Evolutionary conservation across 1,284 basidiomycete species (phyloP).

Genomic region (Sporisorium iseilematis-ciliati): DNA sequence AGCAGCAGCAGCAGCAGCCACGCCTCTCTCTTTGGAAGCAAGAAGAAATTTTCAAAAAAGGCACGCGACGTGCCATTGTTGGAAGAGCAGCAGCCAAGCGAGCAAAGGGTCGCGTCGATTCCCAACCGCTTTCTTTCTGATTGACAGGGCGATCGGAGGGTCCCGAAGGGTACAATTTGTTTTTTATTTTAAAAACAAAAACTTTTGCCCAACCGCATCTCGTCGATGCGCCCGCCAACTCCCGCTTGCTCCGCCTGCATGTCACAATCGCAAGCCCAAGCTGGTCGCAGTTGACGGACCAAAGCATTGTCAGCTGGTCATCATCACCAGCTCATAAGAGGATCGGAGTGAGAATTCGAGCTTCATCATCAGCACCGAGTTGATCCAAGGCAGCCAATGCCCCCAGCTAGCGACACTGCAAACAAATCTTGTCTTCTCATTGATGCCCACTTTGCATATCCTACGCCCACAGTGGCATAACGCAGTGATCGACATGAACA

Average conservation of each 20-base stretch:
- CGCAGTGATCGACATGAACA: no score
- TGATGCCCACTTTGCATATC: no score
- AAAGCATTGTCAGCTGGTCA: background rate
- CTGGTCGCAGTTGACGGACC: background rate
- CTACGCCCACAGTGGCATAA: no score
- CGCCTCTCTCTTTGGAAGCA: no score
- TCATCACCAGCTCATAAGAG: background rate
- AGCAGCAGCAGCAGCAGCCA: no score
- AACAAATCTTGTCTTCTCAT: background rate
- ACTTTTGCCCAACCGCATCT: background rate
- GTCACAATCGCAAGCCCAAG: background rate
- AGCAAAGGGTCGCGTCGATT: constrained; percentile 23
- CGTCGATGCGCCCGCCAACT: background rate
- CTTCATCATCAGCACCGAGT: background rate
- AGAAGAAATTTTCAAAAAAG: constrained; percentile 1
- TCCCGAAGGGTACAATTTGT: background rate
- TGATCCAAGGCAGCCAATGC: constrained; percentile 6
- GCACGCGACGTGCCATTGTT: constrained; percentile 12
- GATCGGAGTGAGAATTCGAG: background rate
- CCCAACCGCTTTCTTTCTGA: constrained; percentile 11
- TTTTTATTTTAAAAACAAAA: background rate
- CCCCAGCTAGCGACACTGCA: background rate
- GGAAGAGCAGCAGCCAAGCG: background rate
- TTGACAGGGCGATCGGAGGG: constrained; percentile 38
- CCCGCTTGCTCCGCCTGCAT: constrained; percentile 7